These are phyloP conservation scores for Butyriboletus loyo DNA, from an alignment of 768 basidiomycete genomes.

Conservation along the genomic window DNA sequence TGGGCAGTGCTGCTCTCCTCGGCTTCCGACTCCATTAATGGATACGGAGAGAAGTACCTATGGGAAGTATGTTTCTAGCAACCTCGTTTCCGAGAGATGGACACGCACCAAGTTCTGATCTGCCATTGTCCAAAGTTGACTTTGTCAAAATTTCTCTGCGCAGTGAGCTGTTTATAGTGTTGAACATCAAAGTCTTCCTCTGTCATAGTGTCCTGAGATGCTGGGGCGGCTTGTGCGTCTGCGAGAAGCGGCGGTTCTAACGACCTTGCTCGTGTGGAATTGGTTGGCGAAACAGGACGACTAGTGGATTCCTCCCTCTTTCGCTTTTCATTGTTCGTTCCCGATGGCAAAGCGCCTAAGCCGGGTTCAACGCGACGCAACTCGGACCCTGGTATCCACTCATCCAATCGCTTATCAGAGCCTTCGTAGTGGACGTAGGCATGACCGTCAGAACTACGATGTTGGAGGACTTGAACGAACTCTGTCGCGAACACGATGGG, in stretches of 20 bases:
- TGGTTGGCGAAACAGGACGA: slow-evolving; percentile 15
- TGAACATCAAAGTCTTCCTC: slow-evolving; percentile 71
- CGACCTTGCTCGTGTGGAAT: slow-evolving; percentile 26
- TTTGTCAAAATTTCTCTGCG: slow-evolving; percentile 80
- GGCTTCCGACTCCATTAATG: slow-evolving; percentile 63
- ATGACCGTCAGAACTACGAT: slow-evolving; percentile 40
- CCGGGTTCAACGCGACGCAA: slow-evolving; percentile 32
- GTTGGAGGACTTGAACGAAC: slow-evolving; percentile 52
- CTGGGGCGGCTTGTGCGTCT: slow-evolving; percentile 12
- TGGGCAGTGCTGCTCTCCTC: slow-evolving; percentile 41
- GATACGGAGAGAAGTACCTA: slow-evolving; percentile 96
- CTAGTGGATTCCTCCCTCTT: slow-evolving; percentile 21
- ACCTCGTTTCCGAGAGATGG: not conserved
- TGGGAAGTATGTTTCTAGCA: not conserved
- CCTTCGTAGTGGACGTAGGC: slow-evolving; percentile 73
- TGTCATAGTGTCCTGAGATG: slow-evolving; percentile 42
- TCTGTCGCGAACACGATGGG: slow-evolving; percentile 27
- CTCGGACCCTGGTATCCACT: slow-evolving; percentile 57
- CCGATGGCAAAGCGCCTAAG: slow-evolving; percentile 14
- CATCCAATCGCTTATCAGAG: slow-evolving; percentile 70
- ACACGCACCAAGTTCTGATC: slow-evolving; percentile 81
- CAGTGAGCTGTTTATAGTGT: slow-evolving; percentile 63
- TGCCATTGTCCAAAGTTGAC: slow-evolving; percentile 84
- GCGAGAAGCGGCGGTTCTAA: slow-evolving; percentile 4
- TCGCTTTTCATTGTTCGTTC: slow-evolving; percentile 34